Base-by-base conservation (phyloP, 306 rosid genomes). In the Vicia villosa region DNA sequence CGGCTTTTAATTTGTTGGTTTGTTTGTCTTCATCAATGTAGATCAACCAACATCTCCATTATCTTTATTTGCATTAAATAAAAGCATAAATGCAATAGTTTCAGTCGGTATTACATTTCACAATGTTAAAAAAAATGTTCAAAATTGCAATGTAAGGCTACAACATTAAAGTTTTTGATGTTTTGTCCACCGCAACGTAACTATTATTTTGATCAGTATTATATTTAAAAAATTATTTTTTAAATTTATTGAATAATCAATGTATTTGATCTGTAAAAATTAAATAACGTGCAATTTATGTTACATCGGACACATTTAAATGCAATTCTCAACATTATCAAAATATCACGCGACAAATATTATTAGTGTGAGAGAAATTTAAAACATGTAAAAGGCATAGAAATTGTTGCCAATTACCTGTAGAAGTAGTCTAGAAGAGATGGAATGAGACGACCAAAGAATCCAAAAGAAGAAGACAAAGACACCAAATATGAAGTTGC, bases 381-480 rank as follows among this genome's bases (percentile, higher is more conserved):
- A 6, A 15, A 46, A 46, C 21, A 15, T 15, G 7, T 0, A 47
- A 20, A 38, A 14, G 41, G 6, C 5, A 67, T 37, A 47, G 70
- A 49, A 6, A 16, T 36, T 1, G 40, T 38, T 24, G 2, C 10
- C 8, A 15, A 3, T 76, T 89, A 92, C 98, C 96, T 85, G 83
- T 75, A 80, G 70, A 73, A 77, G 37, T 88, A 79, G 64, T 87
- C 94, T 16, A 86, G 10, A 7, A 88, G 74, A 28, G 96, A 83
- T 34, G 98, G 97, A 24, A 89, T 32, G 77, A 94, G 97, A 43
- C 99, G 95, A 19, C 99, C 99, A 54, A 91, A 94, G 83, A 88
- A 94, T 0, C 92, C 92, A 77, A 91, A 91, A 0, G 97, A 81
- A 40, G 99, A 91, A 14, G 97, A 88, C 51, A 94, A 42, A 26